phyloP scores from a whole-genome alignment of 2,329 filamentous ascomycete species.

The Huntiella bhutanensis region DNA sequence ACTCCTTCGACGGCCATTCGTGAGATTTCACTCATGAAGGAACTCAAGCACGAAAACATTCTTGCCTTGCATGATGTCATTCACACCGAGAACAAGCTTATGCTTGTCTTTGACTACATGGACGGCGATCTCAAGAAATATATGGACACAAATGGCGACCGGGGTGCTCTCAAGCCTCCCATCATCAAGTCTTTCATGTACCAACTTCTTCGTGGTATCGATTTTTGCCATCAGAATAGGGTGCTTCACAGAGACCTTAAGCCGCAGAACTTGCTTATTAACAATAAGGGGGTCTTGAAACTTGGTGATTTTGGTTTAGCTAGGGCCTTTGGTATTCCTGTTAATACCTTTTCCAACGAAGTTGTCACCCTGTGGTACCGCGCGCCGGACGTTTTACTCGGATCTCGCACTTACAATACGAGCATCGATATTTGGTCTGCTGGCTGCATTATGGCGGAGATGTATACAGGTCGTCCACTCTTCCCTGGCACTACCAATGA shows the following conservation, averaged over 20 bases:
- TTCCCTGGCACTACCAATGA: constrained; percentile 98
- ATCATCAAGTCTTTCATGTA: constrained; percentile 99
- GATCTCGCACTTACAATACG: constrained; percentile 94
- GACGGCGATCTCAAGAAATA: constrained; percentile 96
- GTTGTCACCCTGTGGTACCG: constrained; percentile 97
- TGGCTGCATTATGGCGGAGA: constrained; percentile 98
- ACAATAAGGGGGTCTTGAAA: constrained; percentile 75
- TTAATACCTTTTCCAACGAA: constrained; percentile 96
- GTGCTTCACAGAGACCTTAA: constrained; percentile 92
- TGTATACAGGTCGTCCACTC: constrained; percentile 89
- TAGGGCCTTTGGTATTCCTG: constrained; percentile 85
- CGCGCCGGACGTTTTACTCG: constrained; percentile 84
- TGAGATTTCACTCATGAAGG: constrained; percentile 98
- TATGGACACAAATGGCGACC: constrained; percentile 85
- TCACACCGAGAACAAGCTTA: constrained; percentile 98
- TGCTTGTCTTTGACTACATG: constrained; percentile 99
- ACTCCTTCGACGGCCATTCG: constrained; percentile 94
- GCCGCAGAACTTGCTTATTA: constrained; percentile 91
- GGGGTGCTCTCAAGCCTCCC: constrained; percentile 68
- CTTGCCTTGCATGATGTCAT: constrained; percentile 96
- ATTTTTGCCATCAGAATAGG: constrained; percentile 94
- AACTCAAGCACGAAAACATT: constrained; percentile 97
- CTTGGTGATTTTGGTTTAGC: constrained; percentile 89
- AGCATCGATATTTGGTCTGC: constrained; percentile 99
- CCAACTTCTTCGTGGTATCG: constrained; percentile 85